Conservation (phyloP, 257 asterid species). For the Penstemon barbatus region DNA sequence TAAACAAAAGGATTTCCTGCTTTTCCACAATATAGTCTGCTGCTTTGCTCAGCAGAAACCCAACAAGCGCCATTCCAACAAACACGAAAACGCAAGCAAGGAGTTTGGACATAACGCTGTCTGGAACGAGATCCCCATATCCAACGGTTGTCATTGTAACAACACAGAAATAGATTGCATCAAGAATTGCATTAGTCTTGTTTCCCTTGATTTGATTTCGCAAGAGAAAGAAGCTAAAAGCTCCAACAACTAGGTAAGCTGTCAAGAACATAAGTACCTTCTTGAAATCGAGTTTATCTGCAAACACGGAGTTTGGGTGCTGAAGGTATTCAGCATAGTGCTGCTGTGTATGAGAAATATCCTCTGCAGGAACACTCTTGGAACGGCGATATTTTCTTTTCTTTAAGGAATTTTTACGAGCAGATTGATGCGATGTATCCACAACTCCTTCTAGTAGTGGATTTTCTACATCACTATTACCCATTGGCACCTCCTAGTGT, state of each 20-base stretch:
- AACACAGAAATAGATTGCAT: constrained; percentile 72
- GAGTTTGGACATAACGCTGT: constrained; percentile 47
- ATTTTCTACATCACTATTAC: constrained; percentile 43
- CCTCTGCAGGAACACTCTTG: constrained; percentile 27
- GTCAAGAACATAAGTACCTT: constrained; percentile 41
- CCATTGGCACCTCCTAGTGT: constrained; percentile 34
- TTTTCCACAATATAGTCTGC: constrained; percentile 73
- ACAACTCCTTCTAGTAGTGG: constrained; percentile 45
- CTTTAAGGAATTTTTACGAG: constrained; percentile 33
- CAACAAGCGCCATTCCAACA: constrained; percentile 75
- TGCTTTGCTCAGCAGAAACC: constrained; percentile 70
- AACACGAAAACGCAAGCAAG: constrained; percentile 73
- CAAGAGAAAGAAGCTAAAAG: constrained; percentile 54
- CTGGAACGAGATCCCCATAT: constrained; percentile 84
- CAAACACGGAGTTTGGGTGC: constrained; percentile 27
- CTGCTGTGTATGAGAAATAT: constrained; percentile 24
- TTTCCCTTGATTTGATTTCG: constrained; percentile 63
- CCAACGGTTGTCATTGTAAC: constrained; percentile 98
- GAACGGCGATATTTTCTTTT: constrained; percentile 31
- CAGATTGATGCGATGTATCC: constrained; percentile 37
- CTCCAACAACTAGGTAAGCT: constrained; percentile 54
- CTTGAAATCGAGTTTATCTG: constrained; percentile 38
- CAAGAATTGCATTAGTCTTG: constrained; percentile 66
- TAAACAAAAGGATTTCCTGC: constrained; percentile 61
- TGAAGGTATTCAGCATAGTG: constrained; percentile 21